phyloP scores from a whole-genome alignment of 2,329 filamentous ascomycete genomes.

The Sporothrix luriei region DNA sequence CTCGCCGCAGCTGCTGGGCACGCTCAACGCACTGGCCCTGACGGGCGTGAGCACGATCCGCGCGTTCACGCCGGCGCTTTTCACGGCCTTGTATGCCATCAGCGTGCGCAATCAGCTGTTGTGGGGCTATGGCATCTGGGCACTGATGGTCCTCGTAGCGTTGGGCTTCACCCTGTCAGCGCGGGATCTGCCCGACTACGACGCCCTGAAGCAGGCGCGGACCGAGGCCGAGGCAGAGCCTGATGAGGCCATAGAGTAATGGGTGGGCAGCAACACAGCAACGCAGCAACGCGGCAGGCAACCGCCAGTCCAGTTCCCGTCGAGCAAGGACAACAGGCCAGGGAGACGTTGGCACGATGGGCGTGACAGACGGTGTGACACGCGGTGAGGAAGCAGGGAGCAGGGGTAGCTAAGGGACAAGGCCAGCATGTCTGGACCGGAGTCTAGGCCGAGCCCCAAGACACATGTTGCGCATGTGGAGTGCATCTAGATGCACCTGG shows the following conservation, averaged over 20 bases:
- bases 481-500: not conserved
- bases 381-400: not conserved
- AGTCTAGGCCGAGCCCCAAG: conserved; percentile 5
- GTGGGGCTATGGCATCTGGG: conserved; percentile 67
- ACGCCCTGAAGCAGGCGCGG: conserved; percentile 36
- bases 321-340: not conserved
- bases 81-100: conserved; percentile 68
- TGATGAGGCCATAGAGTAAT: not conserved
- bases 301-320: not conserved
- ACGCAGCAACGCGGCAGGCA: too few relatives aligned
- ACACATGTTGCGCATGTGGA: not conserved
- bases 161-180: conserved; percentile 42
- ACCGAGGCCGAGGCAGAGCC: not conserved
- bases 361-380: conserved; percentile 4
- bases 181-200: conserved; percentile 45
- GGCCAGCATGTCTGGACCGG: not conserved
- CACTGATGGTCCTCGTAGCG: conserved; percentile 53
- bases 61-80: conserved; percentile 66
- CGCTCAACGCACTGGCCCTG: conserved; percentile 69
- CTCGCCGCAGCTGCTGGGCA: conserved; percentile 64
- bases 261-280: too few relatives aligned
- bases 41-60: conserved; percentile 64
- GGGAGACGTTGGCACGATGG: not conserved
- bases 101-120: conserved; percentile 65
- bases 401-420: not conserved